Conservation (phyloP, 306 rosid species). For the Citrullus amarus region DNA sequence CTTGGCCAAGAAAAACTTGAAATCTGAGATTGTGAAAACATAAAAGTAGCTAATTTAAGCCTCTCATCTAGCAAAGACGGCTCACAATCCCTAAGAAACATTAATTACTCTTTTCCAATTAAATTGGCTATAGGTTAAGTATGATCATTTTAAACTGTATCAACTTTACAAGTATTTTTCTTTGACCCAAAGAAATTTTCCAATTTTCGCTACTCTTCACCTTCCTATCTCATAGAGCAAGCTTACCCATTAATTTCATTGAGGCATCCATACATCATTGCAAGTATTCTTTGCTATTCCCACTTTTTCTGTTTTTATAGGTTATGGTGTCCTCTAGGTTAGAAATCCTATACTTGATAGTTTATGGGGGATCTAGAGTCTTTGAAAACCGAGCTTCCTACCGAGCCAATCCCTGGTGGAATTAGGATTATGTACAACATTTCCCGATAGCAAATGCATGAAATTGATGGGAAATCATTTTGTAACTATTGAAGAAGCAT, state of each 20-base stretch:
- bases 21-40: background rate
- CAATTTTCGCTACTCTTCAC: background rate
- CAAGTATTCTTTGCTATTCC: background rate
- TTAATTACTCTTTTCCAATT: background rate
- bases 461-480: background rate
- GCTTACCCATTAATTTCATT: background rate
- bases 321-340: background rate
- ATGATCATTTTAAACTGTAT: background rate
- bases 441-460: background rate
- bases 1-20: background rate
- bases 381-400: background rate
- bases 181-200: background rate
- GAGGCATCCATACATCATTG: background rate
- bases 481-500: background rate
- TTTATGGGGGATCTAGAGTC: background rate
- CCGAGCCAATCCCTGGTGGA: background rate
- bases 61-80: background rate
- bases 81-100: background rate
- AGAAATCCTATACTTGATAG: background rate
- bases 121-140: background rate
- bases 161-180: background rate
- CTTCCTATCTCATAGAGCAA: background rate
- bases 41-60: background rate
- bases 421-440: background rate
- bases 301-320: background rate